Evolutionary conservation across 1,284 basidiomycete species (phyloP), one percentile per base, ranked within the genome.

Genomic region (Heterobasidion irregulare): DNA sequence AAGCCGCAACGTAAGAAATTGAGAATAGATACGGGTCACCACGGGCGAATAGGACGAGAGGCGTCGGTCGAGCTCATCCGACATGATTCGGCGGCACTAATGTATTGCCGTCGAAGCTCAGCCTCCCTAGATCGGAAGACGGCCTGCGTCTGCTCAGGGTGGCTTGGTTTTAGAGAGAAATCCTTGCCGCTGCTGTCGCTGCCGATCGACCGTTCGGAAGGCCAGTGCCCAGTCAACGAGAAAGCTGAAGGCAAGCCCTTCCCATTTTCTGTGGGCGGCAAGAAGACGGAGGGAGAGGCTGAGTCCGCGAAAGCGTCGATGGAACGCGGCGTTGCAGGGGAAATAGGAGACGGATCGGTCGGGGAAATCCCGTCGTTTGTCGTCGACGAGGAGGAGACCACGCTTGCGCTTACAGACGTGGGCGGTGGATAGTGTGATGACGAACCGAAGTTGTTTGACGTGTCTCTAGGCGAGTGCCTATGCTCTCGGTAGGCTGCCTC

Each of bases 231-330:
- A 35, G 26, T 5, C 4, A 26, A 26, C 26, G 26, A 26, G 26
- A 5, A 26, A 26, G 26, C 26, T 26, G 26, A 26, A 26, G 4
- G 26, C 26, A 26, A 26, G 26, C 26, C 26, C 6, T 26, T 26
- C 26, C 26, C 26, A 26, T 26, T 26, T 26, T 26, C 26, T 26
- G 26, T 4, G 26, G 26, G 26, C 26, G 26, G 26, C 26, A 26
- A 26, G 26, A 26, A 32, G 16, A 32, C 6, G 38, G 38, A n/a
- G 12, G 4, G 4, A 48, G 16, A 13, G 33, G 34, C 49, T 9
- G 59, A 53, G 56, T 53, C 52, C 53, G 51, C 70, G 65, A 19
- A 55, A 26, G 51, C 41, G 33, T 46, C 43, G 8, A 34, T 50
- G 35, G 54, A 53, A 13, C 50, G 58, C 50, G 58, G 52, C 19